A percentile compares a stretch with the other conserved stretches of the same genome.
These are phyloP conservation scores for Fusarium pininemorale DNA, from an alignment of 2,329 filamentous ascomycete genomes.

Conservation along the genomic window DNA sequence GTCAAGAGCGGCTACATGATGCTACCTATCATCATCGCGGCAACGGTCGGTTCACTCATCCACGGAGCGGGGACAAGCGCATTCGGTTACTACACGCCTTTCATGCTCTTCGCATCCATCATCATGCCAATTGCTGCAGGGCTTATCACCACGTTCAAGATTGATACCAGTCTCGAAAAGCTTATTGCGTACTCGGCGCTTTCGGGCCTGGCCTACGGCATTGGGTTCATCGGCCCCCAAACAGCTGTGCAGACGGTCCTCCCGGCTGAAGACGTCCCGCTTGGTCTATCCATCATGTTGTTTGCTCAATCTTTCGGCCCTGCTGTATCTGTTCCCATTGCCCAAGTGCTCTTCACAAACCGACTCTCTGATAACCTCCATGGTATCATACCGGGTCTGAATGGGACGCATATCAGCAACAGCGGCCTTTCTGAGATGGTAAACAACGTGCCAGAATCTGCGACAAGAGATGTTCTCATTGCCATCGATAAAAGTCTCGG, in stretches of 20 bases:
- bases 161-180: background rate
- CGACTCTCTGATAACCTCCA: constrained; percentile 12
- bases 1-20: constrained; percentile 43
- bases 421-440: constrained; percentile 6
- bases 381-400: background rate
- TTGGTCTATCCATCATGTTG: constrained; percentile 34
- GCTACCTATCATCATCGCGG: constrained; percentile 25
- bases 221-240: constrained; percentile 21
- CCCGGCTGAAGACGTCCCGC: constrained; percentile 8
- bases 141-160: constrained; percentile 7
- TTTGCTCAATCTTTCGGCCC: constrained; percentile 37
- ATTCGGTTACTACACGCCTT: constrained; percentile 17
- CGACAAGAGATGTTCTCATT: background rate
- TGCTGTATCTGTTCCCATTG: constrained; percentile 20
- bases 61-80: constrained; percentile 18
- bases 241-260: constrained; percentile 19
- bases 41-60: constrained; percentile 9
- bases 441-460: background rate
- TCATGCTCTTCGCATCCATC: constrained; percentile 20
- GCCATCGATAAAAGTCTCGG: background rate
- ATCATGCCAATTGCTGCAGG: constrained; percentile 14
- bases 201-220: constrained; percentile 11
- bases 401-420: background rate
- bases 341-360: constrained; percentile 32
- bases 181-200: constrained; percentile 13